phyloP scores from a whole-genome alignment of 176 grass and related monocot species.

The Oropetium thomaeum region DNA sequence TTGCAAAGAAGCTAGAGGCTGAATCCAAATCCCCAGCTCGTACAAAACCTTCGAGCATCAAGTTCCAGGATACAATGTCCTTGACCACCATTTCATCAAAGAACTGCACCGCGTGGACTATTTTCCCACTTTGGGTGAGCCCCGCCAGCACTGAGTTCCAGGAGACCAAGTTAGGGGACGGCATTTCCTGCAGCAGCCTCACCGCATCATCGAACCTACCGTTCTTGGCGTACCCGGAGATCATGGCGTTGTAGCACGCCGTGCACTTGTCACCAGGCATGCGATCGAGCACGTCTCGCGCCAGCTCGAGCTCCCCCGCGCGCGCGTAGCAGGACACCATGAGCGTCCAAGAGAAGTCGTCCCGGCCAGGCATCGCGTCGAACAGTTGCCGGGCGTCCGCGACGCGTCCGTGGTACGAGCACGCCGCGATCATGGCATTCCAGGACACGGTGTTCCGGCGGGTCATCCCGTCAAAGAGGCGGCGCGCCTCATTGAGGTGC shows the following conservation, averaged over 20 bases:
- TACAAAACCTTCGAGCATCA: constrained; percentile 60
- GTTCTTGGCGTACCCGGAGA: constrained; percentile 57
- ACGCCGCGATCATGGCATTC: constrained; percentile 57
- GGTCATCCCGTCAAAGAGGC: constrained; percentile 50
- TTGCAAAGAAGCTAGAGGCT: constrained; percentile 42
- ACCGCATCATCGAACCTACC: constrained; percentile 43
- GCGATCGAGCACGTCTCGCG: constrained; percentile 35
- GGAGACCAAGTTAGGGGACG: constrained; percentile 23
- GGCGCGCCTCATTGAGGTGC: constrained; percentile 29
- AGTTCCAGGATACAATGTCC: constrained; percentile 59
- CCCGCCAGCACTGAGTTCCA: constrained; percentile 53
- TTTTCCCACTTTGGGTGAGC: constrained; percentile 36
- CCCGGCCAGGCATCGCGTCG: constrained; percentile 43
- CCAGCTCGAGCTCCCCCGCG: constrained; percentile 40
- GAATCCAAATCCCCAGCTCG: constrained; percentile 36
- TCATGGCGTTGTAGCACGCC: constrained; percentile 61
- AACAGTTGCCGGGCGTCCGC: constrained; percentile 41
- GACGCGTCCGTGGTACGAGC: constrained; percentile 34
- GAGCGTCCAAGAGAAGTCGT: constrained; percentile 50
- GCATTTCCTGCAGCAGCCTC: constrained; percentile 38
- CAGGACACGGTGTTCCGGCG: constrained; percentile 42
- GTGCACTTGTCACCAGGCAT: constrained; percentile 48
- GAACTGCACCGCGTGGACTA: constrained; percentile 27
- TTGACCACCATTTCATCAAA: constrained; percentile 46
- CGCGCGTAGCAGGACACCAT: constrained; percentile 54